phyloP scores from a whole-genome alignment of 106 monocot species.

The Phalaenopsis aphrodite region DNA sequence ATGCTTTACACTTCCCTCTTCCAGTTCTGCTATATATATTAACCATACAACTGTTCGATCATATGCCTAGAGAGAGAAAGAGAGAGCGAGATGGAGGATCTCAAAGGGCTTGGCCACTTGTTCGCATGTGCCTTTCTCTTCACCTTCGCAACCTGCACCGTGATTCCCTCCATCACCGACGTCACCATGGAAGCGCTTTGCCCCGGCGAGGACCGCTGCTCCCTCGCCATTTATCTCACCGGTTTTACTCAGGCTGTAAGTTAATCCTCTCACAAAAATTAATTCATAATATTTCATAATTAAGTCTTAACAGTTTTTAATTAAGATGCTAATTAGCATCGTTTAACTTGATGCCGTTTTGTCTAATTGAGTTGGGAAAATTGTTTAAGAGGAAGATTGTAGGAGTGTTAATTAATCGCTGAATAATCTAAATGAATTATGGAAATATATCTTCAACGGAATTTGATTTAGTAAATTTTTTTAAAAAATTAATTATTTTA shows the following conservation, averaged over 20 bases:
- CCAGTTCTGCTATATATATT: neutral
- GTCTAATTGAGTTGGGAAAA: too few relatives aligned
- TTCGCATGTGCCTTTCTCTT: slow-evolving; percentile 67
- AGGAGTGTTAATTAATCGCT: too few relatives aligned
- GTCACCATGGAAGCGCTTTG: slow-evolving; percentile 77
- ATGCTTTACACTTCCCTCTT: slow-evolving; percentile 19
- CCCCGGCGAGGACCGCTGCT: slow-evolving; percentile 69
- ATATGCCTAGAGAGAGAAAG: neutral
- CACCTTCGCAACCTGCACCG: slow-evolving; percentile 65
- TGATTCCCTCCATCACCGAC: slow-evolving; percentile 77
- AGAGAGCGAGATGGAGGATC: slow-evolving; percentile 38
- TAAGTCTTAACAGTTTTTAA: too few relatives aligned
- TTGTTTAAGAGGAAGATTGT: too few relatives aligned
- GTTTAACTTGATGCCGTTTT: neutral
- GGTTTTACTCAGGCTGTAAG: slow-evolving; percentile 81
- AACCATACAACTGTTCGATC: neutral
- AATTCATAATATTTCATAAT: neutral
- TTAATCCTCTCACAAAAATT: neutral
- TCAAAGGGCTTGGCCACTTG: slow-evolving; percentile 42
- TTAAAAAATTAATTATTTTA: too few relatives aligned
- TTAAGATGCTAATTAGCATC: too few relatives aligned
- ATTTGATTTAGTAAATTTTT: too few relatives aligned
- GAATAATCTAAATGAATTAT: too few relatives aligned
- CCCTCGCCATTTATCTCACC: slow-evolving; percentile 82
- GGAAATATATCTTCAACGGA: too few relatives aligned